These are phyloP conservation scores for Aspergillus aculeatus DNA, from an alignment of 2,329 filamentous ascomycete genomes.

Conservation along the genomic window DNA sequence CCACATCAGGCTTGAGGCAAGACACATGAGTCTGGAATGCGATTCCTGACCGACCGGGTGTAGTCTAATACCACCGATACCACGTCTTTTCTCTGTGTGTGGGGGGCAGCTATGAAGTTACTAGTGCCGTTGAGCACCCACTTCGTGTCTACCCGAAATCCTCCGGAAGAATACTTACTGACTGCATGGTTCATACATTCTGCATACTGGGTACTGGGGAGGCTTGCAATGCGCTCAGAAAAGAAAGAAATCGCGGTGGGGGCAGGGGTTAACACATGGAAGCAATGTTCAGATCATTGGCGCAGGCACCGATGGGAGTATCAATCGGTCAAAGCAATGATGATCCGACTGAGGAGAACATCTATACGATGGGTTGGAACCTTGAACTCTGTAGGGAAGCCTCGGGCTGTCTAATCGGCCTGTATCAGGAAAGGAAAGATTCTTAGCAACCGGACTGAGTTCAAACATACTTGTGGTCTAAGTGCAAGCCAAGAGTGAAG, in stretches of 20 bases:
- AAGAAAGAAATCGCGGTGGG: not conserved
- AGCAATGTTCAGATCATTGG: not conserved
- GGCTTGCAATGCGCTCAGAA: not conserved
- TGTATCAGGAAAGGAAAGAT: not conserved
- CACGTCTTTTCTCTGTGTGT: conserved; percentile 2
- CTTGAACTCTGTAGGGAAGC: not conserved
- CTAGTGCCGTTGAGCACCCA: conserved; percentile 28
- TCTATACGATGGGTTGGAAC: not conserved
- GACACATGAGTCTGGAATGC: not conserved
- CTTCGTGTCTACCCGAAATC: conserved; percentile 24
- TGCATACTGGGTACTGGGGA: no score
- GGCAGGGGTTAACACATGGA: not conserved
- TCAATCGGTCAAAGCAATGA: no score
- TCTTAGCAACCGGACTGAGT: not conserved
- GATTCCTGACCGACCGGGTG: not conserved
- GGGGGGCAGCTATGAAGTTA: conserved; percentile 10
- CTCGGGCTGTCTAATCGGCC: no score
- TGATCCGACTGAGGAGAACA: not conserved
- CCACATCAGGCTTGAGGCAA: not conserved
- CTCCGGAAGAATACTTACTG: conserved; percentile 4
- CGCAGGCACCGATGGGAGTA: not conserved
- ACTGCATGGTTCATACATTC: not conserved
- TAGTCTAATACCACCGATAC: not conserved
- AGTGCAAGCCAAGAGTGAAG: not conserved
- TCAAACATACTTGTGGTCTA: no score